A percentile compares a stretch with the other conserved stretches of the same genome.
Conservation (phyloP, 1,284 basidiomycete species). For the Ceratobasidium papillatum region DNA sequence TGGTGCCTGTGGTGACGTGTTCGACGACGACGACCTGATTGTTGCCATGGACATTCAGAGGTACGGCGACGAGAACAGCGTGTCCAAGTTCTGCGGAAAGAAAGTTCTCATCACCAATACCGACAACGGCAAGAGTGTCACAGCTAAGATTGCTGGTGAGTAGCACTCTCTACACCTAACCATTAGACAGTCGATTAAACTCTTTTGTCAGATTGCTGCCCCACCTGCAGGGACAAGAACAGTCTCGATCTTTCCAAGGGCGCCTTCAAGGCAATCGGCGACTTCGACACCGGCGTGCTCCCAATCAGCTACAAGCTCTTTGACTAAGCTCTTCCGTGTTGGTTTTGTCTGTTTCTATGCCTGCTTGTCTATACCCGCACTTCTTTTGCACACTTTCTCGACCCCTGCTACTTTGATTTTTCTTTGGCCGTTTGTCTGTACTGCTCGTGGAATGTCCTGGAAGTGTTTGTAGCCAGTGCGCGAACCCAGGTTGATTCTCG, state of each 20-base stretch:
- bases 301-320: constrained; percentile 62
- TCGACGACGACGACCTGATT: constrained; percentile 72
- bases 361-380: constrained; percentile 34
- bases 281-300: constrained; percentile 65
- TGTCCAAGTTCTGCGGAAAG: constrained; percentile 70
- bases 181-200: constrained; percentile 20
- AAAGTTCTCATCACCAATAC: constrained; percentile 71
- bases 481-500: neutral
- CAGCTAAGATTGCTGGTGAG: constrained; percentile 64
- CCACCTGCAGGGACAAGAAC: constrained; percentile 71
- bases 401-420: neutral
- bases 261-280: constrained; percentile 73
- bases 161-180: constrained; percentile 9
- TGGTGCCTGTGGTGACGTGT: constrained; percentile 70
- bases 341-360: constrained; percentile 11
- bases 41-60: constrained; percentile 70
- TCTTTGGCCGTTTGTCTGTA: constrained; percentile 15
- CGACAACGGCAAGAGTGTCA: constrained; percentile 64
- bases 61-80: constrained; percentile 61
- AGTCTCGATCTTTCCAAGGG: constrained; percentile 83
- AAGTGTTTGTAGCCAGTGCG: neutral
- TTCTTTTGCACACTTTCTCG: neutral
- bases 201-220: constrained; percentile 71
- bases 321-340: constrained; percentile 43
- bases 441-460: neutral